These are phyloP conservation scores for Aspergillus fumigatus DNA, from an alignment of 2,329 filamentous ascomycete species.

Conservation along the genomic window DNA sequence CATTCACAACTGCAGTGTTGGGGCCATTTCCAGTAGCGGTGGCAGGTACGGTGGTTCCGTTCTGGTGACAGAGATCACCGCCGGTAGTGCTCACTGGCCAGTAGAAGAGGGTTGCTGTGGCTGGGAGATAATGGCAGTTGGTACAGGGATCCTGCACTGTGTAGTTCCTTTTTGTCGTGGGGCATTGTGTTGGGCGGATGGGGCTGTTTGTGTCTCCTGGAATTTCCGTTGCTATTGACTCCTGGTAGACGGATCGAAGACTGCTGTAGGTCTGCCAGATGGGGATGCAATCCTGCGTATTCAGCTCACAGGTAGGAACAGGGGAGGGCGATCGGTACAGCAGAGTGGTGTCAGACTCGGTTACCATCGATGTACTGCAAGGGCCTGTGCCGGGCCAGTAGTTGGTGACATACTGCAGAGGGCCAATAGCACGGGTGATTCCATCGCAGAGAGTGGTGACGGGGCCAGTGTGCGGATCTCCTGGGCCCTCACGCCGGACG, in stretches of 20 bases:
- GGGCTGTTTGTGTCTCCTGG: slow-evolving; percentile 19
- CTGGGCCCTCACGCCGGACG: slow-evolving; percentile 5
- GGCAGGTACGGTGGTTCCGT: slow-evolving; percentile 15
- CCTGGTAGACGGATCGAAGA: slow-evolving; percentile 4
- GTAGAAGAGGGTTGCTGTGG: slow-evolving; percentile 20
- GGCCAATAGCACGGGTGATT: slow-evolving; percentile 15
- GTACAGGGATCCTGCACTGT: slow-evolving; percentile 15
- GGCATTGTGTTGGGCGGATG: slow-evolving; percentile 13
- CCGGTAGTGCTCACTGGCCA: slow-evolving; percentile 18
- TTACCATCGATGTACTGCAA: slow-evolving; percentile 8
- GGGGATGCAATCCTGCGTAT: slow-evolving; percentile 15
- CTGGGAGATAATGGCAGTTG: slow-evolving; percentile 18
- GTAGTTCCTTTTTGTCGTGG: slow-evolving; percentile 10
- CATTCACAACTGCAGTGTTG: slow-evolving; percentile 18
- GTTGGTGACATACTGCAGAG: slow-evolving; percentile 11
- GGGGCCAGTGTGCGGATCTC: slow-evolving; percentile 15
- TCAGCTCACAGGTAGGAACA: slow-evolving; percentile 10
- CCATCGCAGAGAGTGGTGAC: slow-evolving; percentile 21
- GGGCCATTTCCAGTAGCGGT: slow-evolving; percentile 9
- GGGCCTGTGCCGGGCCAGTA: slow-evolving; percentile 18
- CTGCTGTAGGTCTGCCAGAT: slow-evolving; percentile 20
- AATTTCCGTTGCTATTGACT: slow-evolving; percentile 2
- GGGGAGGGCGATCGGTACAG: slow-evolving; percentile 10
- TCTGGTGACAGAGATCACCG: slow-evolving; percentile 17
- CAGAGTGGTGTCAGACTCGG: not conserved